Percentiles rank a stretch among this genome's conserved stretches.
These are phyloP conservation scores for Casuarina glauca DNA, from an alignment of 306 rosid species.

Conservation along the genomic window DNA sequence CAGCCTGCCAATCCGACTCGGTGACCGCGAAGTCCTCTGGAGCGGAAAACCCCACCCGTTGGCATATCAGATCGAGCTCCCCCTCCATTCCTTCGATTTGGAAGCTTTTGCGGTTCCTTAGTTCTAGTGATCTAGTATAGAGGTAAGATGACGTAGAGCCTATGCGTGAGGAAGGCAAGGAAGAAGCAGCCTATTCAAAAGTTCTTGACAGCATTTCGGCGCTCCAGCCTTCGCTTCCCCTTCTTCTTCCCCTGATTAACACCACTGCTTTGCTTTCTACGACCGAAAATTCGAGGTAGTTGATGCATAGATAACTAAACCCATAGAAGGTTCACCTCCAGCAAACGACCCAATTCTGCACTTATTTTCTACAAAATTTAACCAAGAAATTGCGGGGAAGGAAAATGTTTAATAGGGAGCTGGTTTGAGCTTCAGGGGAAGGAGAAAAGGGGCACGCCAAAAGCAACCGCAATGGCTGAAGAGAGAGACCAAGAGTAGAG, in stretches of 20 bases:
- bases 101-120: constrained; percentile 63
- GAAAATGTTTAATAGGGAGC: background rate
- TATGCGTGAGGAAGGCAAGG: constrained; percentile 36
- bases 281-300: constrained; percentile 51
- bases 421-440: constrained; percentile 1
- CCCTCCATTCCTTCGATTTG: constrained; percentile 73
- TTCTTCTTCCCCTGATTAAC: constrained; percentile 54
- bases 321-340: constrained; percentile 50
- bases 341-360: background rate
- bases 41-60: constrained; percentile 61
- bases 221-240: constrained; percentile 33
- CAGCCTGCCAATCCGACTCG: constrained; percentile 62
- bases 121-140: constrained; percentile 62
- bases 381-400: constrained; percentile 15
- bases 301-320: constrained; percentile 50
- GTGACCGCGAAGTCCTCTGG: constrained; percentile 80
- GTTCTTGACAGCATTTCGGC: background rate
- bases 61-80: constrained; percentile 58
- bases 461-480: background rate
- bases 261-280: constrained; percentile 23
- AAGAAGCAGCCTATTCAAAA: constrained; percentile 57
- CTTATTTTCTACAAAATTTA: background rate
- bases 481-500: background rate
- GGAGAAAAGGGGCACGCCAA: constrained; percentile 19
- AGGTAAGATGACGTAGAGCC: constrained; percentile 38